Conservation (phyloP, 345 rosid genomes). For the Lagerstroemia speciosa region DNA sequence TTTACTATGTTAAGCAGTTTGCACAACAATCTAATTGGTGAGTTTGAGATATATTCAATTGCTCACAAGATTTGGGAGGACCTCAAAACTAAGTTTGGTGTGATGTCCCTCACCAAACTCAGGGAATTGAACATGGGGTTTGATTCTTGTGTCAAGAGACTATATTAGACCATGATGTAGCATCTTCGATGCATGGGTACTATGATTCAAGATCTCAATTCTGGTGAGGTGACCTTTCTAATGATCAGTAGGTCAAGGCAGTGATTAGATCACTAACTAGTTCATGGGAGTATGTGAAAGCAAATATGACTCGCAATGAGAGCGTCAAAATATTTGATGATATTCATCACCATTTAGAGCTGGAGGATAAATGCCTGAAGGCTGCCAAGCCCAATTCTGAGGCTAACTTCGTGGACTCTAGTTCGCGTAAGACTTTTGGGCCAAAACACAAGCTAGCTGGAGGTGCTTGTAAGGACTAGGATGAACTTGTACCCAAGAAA, state of each 20-base stretch:
- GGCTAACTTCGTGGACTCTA: not conserved
- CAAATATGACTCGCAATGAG: not conserved
- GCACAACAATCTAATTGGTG: not conserved
- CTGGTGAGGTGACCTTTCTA: not conserved
- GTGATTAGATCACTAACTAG: not conserved
- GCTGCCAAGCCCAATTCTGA: not conserved
- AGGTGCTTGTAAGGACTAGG: not conserved
- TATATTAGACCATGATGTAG: too few relatives aligned
- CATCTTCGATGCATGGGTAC: not conserved
- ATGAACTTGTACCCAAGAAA: not conserved
- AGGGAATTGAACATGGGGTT: not conserved
- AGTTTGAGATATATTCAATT: not conserved
- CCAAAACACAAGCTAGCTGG: not conserved
- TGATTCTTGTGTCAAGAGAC: not conserved
- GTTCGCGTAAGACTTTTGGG: not conserved
- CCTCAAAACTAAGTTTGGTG: too few relatives aligned
- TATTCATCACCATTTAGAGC: too few relatives aligned
- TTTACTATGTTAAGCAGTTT: not conserved
- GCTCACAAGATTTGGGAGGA: not conserved
- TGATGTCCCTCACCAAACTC: not conserved
- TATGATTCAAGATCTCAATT: not conserved
- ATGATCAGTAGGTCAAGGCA: not conserved
- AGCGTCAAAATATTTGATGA: not conserved
- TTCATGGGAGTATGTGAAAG: not conserved
- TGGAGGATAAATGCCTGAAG: not conserved